These are phyloP conservation scores for Boletus smithii DNA, from an alignment of 1,284 basidiomycete species.

Conservation along the genomic window DNA sequence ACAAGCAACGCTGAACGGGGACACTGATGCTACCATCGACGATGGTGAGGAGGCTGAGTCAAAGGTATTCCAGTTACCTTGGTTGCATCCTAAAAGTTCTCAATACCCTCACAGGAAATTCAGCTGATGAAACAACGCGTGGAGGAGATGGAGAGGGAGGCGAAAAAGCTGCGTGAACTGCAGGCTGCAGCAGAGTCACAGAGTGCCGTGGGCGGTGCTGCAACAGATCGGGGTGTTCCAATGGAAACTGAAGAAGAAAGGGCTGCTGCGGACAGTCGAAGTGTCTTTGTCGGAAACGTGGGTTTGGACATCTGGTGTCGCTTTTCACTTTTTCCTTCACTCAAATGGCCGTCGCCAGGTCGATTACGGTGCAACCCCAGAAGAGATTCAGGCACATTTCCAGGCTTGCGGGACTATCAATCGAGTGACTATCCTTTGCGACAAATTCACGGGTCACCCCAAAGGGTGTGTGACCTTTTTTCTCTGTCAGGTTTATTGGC, in stretches of 20 bases:
- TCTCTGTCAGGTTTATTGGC: constrained; percentile 3
- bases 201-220: constrained; percentile 38
- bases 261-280: constrained; percentile 79
- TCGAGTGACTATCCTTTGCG: constrained; percentile 97
- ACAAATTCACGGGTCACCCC: constrained; percentile 99
- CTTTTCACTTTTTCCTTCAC: constrained; percentile 8
- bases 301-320: constrained; percentile 35
- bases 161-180: constrained; percentile 84
- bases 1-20: constrained; percentile 35
- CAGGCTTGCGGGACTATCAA: constrained; percentile 98
- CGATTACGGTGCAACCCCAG: constrained; percentile 96
- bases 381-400: constrained; percentile 98
- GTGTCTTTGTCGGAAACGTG: constrained; percentile 97
- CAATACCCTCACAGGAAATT: constrained; percentile 55
- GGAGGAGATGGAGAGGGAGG: constrained; percentile 91
- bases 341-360: constrained; percentile 56
- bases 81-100: constrained; percentile 2
- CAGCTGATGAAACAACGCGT: constrained; percentile 89
- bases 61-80: constrained; percentile 38
- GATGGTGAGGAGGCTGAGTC: constrained; percentile 59
- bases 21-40: constrained; percentile 42
- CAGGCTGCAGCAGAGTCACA: constrained; percentile 83
- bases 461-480: constrained; percentile 72
- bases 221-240: constrained; percentile 41
- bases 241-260: constrained; percentile 78